Base-by-base conservation (phyloP, 2,329 filamentous ascomycete genomes). In the Phialemonium atrogriseum region DNA sequence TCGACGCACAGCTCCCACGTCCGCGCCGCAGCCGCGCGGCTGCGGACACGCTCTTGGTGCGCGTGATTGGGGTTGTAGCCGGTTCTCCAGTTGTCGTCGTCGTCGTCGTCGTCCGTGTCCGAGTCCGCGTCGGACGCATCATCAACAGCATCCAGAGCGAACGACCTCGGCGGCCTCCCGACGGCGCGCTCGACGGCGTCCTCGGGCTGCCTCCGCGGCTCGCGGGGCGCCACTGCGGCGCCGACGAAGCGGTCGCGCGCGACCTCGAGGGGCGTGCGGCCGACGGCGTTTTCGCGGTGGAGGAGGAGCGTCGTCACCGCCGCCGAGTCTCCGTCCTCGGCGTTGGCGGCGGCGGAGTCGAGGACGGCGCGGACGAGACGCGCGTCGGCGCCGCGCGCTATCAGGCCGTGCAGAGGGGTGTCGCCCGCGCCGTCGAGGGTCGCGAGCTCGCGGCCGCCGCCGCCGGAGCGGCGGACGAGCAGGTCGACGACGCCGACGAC, bases 271-370 rank as follows among this genome's bases (percentile, higher is more conserved):
- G 84, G 80, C 0, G 84, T 91, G 11, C 73, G 68, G 2, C 85
- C 85, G 0, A 82, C 82, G 0, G 82, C 74, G 43, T 88, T 88
- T 51, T 91, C 85, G 14, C 77, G 71, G 43, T 73, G 68, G 1
- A 86, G 58, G 2, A 87, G 61, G 16, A 65, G 62, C n/a, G n/a
- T n/a, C n/a, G n/a, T n/a, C n/a, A n/a, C n/a, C n/a, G n/a, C n/a
- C n/a, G n/a, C n/a, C n/a, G n/a, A n/a, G n/a, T n/a, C n/a, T n/a
- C n/a, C n/a, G n/a, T n/a, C n/a, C n/a, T n/a, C n/a, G n/a, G n/a
- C n/a, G n/a, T n/a, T n/a, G n/a, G n/a, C n/a, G 0, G 79, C 72
- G 12, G 71, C 64, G 41, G 60, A 60, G 8, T 70, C 58, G 9
- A 87, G 55, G 4, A 83, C 45, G 3, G 60, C 46, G 10, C 60